Evolutionary conservation across 2,329 filamentous ascomycete species (phyloP), one percentile per base, ranked within the genome.

Genomic region (Xylaria sp.): DNA sequence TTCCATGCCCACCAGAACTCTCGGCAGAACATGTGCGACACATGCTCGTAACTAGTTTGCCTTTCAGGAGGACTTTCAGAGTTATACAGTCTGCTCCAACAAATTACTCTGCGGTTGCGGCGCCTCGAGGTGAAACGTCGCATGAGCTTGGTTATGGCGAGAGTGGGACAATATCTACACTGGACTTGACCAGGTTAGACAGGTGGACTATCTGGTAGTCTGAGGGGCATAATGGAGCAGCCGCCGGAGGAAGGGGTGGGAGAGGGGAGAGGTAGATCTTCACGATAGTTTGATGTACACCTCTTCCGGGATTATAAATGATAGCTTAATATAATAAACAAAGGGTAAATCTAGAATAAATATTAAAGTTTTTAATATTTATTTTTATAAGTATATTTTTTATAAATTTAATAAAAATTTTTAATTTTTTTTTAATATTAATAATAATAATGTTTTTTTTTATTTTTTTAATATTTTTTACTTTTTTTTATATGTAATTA

Each of bases 31-130:
- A 59, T 62, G 62, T 60, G 25, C 57, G 20, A 59, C 12, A 15
- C 20, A 25, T 41, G 15, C 33, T 36, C 51, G 43, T 46, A n/a
- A 65, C 57, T 58, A 54, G 39, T 43, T 58, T 51, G 33, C 52
- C 59, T 51, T 43, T 39, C 3, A 25, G 46, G 23, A 49, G 20
- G 3, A 23, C 23, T 7, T 13, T 18, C 28, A 20, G 33, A 31
- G 18, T 43, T 33, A n/a, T 51, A 20, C 33, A 7, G 31, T 49
- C 43, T 61, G 51, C 51, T 33, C 49, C 60, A 56, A 55, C 69
- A 8, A 9, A 66, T 62, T 62, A 64, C 62, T 64, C 62, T 58
- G 69, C 71, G 71, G 71, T 33, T 64, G 63, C 56, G 58, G 70
- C 71, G 71, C 64, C 46, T 67, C 58, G 43, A 23, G 62, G 62